Evolutionary conservation across 345 rosid species (phyloP), one percentile per base, ranked within the genome.

Genomic region (Gossypioides kirkii): DNA sequence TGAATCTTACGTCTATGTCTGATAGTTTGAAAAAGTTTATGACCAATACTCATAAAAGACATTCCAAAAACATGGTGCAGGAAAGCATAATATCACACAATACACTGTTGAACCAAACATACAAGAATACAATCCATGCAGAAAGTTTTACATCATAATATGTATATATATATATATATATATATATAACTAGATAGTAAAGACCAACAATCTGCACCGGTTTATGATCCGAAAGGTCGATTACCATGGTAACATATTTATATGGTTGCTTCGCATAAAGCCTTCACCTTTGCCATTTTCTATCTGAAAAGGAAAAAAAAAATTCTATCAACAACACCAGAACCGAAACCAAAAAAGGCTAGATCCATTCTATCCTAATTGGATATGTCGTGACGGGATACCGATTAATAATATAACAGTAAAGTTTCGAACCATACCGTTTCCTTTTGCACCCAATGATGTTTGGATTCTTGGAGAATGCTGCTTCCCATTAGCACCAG

Each of bases 401-500:
- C 1, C 54, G 0, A 13, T n/a, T 7, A 64, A 28, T 8, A 20
- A 38, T 6, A 70, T 4, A 32, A 53, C 6, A 61, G 26, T 38
- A 54, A 76, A 53, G 71, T 71, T 60, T 3, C 69, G 67, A 17
- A 32, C 17, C 41, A 68, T 87, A 88, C 90, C 95, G 45, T 79
- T 89, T 83, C 88, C 93, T 77, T 91, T 91, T 17, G 85, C 78
- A 79, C 81, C 86, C 28, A 8, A 58, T 66, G 97, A 77, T 76
- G 85, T 83, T 76, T 87, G 97, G 79, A 90, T 83, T 69, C 83
- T 81, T 11, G 98, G 98, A 78, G 99, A 94, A 43, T 85, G 90
- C 79, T 95, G 97, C 81, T 90, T 85, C 68, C 91, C 98, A 83
- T 91, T 92, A 61, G 86, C 76, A 74, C 83, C 90, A 58, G 99